Evolutionary conservation across 2,329 filamentous ascomycete genomes (phyloP).

Genomic region (Ophiocordyceps camponoti-floridani): DNA sequence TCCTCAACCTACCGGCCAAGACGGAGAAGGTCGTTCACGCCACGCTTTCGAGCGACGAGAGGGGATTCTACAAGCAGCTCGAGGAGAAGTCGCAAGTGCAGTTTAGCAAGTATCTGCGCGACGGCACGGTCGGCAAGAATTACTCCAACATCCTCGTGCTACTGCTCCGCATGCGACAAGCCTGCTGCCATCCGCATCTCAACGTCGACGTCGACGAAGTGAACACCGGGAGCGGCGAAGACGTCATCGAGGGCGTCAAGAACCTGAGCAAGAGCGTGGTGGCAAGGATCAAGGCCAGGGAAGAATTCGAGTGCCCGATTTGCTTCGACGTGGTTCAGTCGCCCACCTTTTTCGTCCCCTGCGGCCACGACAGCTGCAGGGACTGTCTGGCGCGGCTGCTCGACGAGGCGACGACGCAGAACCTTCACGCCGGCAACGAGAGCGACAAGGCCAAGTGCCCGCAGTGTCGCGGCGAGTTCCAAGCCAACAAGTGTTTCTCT

Average conservation of each 20-base stretch:
- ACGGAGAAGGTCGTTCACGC: constrained; percentile 62
- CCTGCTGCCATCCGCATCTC: constrained; percentile 24
- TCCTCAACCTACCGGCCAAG: constrained; percentile 58
- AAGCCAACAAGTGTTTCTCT: constrained; percentile 54
- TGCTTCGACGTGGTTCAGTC: constrained; percentile 64
- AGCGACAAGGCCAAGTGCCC: constrained; percentile 47
- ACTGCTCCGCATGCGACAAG: constrained; percentile 65
- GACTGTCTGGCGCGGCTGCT: constrained; percentile 58
- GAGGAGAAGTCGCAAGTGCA: constrained; percentile 48
- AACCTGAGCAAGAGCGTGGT: constrained; percentile 42
- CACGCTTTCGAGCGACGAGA: constrained; percentile 53
- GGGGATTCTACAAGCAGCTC: constrained; percentile 59
- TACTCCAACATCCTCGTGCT: constrained; percentile 72
- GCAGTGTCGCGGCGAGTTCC: constrained; percentile 51
- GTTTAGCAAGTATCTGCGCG: constrained; percentile 61
- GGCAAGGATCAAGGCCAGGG: constrained; percentile 37
- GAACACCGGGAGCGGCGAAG: constrained; percentile 13
- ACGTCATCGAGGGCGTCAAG: constrained; percentile 45
- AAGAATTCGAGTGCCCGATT: constrained; percentile 62
- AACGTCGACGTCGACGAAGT: constrained; percentile 17
- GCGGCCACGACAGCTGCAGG: constrained; percentile 63
- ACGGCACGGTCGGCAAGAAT: constrained; percentile 44
- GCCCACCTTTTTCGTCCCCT: constrained; percentile 63
- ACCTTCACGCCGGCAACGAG: constrained; percentile 43
- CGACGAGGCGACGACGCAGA: constrained; percentile 36